phyloP scores from a whole-genome alignment of 495 filamentous ascomycete genomes.

The Acidomyces sp. region DNA sequence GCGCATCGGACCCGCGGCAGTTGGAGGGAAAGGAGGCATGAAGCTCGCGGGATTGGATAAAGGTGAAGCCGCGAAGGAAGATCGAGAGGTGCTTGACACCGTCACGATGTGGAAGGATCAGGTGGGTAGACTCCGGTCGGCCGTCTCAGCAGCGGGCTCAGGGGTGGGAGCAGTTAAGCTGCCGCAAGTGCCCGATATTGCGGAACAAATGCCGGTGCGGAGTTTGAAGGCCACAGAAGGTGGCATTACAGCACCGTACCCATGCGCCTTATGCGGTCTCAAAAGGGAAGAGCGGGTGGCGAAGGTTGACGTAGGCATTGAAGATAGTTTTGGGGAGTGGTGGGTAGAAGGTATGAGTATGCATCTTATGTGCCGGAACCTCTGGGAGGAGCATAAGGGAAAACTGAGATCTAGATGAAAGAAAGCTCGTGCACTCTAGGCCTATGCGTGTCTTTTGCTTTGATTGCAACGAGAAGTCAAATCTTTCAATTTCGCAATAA shows the following conservation, averaged over 20 bases:
- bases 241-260: constrained; percentile 53
- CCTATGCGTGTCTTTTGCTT: too few species aligned
- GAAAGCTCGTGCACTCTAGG: too few species aligned
- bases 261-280: constrained; percentile 81
- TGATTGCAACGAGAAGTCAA: too few species aligned
- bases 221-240: constrained; percentile 44
- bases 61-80: constrained; percentile 66
- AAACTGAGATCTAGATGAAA: constrained; percentile 51
- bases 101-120: constrained; percentile 58
- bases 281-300: constrained; percentile 70
- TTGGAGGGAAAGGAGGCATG: constrained; percentile 62
- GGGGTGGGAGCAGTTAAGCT: constrained; percentile 6
- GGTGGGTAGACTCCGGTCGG: constrained; percentile 47
- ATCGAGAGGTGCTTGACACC: constrained; percentile 73
- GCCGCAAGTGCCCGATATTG: constrained; percentile 51
- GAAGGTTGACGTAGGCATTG: constrained; percentile 60
- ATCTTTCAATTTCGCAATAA: too few species aligned
- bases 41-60: constrained; percentile 75
- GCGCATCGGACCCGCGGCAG: constrained; percentile 65
- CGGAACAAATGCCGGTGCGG: constrained; percentile 46
- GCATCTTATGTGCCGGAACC: constrained; percentile 56
- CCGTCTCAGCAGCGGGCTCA: constrained; percentile 36
- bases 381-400: constrained; percentile 66
- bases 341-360: constrained; percentile 76
- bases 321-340: constrained; percentile 91